phyloP scores from a whole-genome alignment of 1,284 basidiomycete species.

The Paramarasmius palmivorus region DNA sequence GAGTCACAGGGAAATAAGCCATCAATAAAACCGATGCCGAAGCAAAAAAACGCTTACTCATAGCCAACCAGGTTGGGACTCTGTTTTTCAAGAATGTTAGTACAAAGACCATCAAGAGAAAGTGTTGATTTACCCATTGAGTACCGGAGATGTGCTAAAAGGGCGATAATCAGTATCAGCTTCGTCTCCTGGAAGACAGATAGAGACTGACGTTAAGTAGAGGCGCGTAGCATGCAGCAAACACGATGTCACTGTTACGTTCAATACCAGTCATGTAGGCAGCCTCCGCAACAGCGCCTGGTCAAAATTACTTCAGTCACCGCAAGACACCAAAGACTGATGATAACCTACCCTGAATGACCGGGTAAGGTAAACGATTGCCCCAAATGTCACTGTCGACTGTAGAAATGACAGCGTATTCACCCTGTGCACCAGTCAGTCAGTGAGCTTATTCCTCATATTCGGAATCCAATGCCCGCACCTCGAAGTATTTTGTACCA shows the following conservation, averaged over 20 bases:
- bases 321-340: background rate
- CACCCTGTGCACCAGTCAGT: conserved; percentile 43
- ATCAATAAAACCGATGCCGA: conserved; percentile 14
- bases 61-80: conserved; percentile 69
- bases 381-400: conserved; percentile 58
- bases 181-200: background rate
- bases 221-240: conserved; percentile 70
- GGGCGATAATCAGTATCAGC: background rate
- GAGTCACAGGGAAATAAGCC: background rate
- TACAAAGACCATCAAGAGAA: background rate
- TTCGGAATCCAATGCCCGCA: conserved; percentile 18
- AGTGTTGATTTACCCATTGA: conserved; percentile 48
- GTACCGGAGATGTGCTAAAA: conserved; percentile 50
- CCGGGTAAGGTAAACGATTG: conserved; percentile 55
- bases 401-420: conserved; percentile 69
- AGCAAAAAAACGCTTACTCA: conserved; percentile 43
- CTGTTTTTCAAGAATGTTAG: conserved; percentile 24
- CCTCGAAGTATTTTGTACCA: conserved; percentile 58
- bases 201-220: conserved; percentile 47
- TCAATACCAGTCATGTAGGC: conserved; percentile 76
- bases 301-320: background rate
- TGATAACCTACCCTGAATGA: conserved; percentile 46
- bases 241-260: conserved; percentile 49
- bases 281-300: conserved; percentile 54
- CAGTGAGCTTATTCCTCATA: background rate